Percentiles rank a stretch among this genome's conserved stretches.
Evolutionary conservation across 1,284 basidiomycete species (phyloP).

Genomic region (Sphagnurus paluster): DNA sequence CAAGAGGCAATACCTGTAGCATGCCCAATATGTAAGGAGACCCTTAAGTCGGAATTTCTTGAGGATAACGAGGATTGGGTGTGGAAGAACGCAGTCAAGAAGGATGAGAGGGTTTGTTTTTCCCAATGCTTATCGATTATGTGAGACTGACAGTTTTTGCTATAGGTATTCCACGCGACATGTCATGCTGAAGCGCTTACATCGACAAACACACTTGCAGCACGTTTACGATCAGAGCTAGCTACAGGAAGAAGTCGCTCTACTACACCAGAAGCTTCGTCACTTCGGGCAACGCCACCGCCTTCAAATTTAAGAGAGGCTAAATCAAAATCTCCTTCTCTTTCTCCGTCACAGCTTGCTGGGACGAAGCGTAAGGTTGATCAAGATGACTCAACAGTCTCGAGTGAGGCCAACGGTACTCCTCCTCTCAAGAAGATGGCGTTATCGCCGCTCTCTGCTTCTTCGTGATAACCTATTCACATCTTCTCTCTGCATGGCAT

Average conservation of each 20-base stretch:
- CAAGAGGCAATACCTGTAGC: constrained; percentile 79
- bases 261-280: constrained; percentile 61
- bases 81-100: constrained; percentile 88
- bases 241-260: constrained; percentile 68
- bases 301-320: constrained; percentile 33
- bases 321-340: constrained; percentile 36
- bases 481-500: constrained; percentile 9
- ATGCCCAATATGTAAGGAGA: constrained; percentile 98
- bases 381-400: constrained; percentile 38
- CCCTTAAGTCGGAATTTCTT: constrained; percentile 87
- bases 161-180: constrained; percentile 86
- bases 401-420: constrained; percentile 43
- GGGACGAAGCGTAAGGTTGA: constrained; percentile 74
- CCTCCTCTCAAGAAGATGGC: constrained; percentile 63
- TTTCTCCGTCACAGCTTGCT: constrained; percentile 48
- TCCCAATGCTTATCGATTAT: constrained; percentile 3
- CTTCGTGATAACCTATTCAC: constrained; percentile 5
- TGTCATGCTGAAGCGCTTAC: constrained; percentile 81
- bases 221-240: constrained; percentile 61
- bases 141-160: not conserved
- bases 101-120: constrained; percentile 74
- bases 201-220: constrained; percentile 62
- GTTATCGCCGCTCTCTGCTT: constrained; percentile 27
- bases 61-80: constrained; percentile 99
- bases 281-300: constrained; percentile 44